Conservation (phyloP, 164 flowering plant species). For the Kingdonia uniflora region DNA sequence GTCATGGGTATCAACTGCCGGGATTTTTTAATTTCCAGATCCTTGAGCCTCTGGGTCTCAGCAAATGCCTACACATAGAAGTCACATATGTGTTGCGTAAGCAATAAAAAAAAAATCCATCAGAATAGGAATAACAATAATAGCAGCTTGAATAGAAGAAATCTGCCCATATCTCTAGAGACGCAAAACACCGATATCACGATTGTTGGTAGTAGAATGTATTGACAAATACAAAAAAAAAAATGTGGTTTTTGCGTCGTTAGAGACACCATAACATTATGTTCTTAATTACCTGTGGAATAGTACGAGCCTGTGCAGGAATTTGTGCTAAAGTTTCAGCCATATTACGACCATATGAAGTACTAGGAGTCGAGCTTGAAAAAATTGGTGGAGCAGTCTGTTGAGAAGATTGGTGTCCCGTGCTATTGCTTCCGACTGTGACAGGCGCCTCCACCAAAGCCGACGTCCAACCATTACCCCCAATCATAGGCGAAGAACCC, state of each 20-base stretch:
- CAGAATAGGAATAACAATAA: neutral
- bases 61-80: conserved; percentile 35
- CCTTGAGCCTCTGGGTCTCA: conserved; percentile 72
- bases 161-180: too few relatives aligned
- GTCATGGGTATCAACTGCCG: conserved; percentile 76
- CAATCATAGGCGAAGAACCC: conserved; percentile 42
- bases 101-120: neutral
- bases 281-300: conserved; percentile 47
- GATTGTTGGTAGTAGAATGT: too few relatives aligned
- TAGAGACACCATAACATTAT: too few relatives aligned
- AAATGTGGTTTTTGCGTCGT: too few relatives aligned
- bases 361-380: conserved; percentile 25
- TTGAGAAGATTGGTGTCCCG: conserved; percentile 24
- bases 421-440: conserved; percentile 31
- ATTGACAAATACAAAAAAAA: too few relatives aligned
- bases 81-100: conserved; percentile 3
- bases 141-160: neutral
- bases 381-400: conserved; percentile 20
- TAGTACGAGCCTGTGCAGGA: conserved; percentile 47
- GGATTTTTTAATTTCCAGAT: conserved; percentile 73
- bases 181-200: too few relatives aligned
- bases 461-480: conserved; percentile 82
- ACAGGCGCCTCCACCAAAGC: conserved; percentile 74
- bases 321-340: conserved; percentile 82
- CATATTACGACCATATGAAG: conserved; percentile 62